Evolutionary conservation across 163 green algal genomes (phyloP), one percentile per base, ranked within the genome.

Genomic region (Chloromonas sp.): DNA sequence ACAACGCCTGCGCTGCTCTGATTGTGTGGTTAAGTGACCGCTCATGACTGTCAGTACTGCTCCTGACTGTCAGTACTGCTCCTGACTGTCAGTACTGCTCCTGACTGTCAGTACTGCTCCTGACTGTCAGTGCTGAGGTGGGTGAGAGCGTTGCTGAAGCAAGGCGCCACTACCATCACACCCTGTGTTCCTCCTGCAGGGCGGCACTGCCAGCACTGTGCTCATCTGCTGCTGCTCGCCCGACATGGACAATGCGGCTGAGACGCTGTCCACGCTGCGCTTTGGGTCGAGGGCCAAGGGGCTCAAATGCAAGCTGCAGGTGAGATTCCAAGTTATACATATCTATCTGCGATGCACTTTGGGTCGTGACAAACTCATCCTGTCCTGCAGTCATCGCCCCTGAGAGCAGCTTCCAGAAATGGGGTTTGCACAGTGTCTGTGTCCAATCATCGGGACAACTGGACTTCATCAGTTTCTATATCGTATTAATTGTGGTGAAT

Each of bases 141-240:
- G 36, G 36, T 36, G 36, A 36, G 36, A 36, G 36, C 36, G 36
- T 36, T 36, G 36, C 36, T 36, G 36, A 36, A 36, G 36, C 36
- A 36, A 36, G 36, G 36, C 36, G 36, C 36, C 36, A 36, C 36
- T 36, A 36, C 36, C 36, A 36, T 36, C 36, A 36, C 36, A 36
- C 36, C 36, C 36, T 36, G 36, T 36, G 36, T 36, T 36, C 36
- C 36, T 36, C 36, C 36, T 58, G 14, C 89, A 92, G 88, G 95
- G 94, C n/a, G 93, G 94, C 71, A 93, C 85, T 1, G 90, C 92
- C 0, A 87, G 89, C 60, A 95, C 93, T 5, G 86, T 91, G 60
- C 88, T 98, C 81, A 94, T 98, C 88, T 90, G 98, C 71, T 96
- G 93, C 88, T 96, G 93, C 87, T 96, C 92, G 0, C 93, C 94